Evolutionary conservation across 1,284 basidiomycete species (phyloP).

Genomic region (Melampsora americana): DNA sequence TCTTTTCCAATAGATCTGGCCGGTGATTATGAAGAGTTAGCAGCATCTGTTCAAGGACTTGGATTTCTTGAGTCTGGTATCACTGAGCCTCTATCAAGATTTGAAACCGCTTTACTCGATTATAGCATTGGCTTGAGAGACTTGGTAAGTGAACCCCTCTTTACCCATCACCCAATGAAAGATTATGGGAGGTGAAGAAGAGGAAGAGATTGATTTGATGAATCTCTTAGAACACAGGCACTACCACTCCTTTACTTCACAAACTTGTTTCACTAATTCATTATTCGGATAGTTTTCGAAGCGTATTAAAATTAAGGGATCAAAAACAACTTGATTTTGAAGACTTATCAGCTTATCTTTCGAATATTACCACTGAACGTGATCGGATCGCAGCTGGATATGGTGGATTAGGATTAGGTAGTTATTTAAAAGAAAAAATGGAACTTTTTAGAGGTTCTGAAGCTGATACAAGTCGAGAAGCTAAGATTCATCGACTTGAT

Average conservation of each 20-base stretch:
- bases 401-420: slow-evolving; percentile 67
- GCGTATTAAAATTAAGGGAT: slow-evolving; percentile 87
- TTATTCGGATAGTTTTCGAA: slow-evolving; percentile 83
- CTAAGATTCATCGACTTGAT: slow-evolving; percentile 88
- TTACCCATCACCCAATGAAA: background rate
- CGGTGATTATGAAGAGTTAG: slow-evolving; percentile 93
- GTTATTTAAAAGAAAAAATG: slow-evolving; percentile 89
- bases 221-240: slow-evolving; percentile 29
- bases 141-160: slow-evolving; percentile 46
- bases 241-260: slow-evolving; percentile 67
- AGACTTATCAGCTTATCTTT: slow-evolving; percentile 91
- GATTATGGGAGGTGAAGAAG: background rate
- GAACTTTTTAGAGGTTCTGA: slow-evolving; percentile 79
- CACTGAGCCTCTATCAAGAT: slow-evolving; percentile 90
- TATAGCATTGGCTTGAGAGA: slow-evolving; percentile 81
- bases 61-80: slow-evolving; percentile 97
- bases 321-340: slow-evolving; percentile 99
- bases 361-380: slow-evolving; percentile 81
- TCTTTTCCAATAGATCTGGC: slow-evolving; percentile 71
- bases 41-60: slow-evolving; percentile 88
- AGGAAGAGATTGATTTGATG: background rate
- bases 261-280: slow-evolving; percentile 83
- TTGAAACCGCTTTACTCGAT: slow-evolving; percentile 88
- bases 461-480: slow-evolving; percentile 85
- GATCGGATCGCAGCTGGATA: slow-evolving; percentile 75